Base-by-base conservation (phyloP, 768 basidiomycete genomes). In the Russula dissimulans region DNA sequence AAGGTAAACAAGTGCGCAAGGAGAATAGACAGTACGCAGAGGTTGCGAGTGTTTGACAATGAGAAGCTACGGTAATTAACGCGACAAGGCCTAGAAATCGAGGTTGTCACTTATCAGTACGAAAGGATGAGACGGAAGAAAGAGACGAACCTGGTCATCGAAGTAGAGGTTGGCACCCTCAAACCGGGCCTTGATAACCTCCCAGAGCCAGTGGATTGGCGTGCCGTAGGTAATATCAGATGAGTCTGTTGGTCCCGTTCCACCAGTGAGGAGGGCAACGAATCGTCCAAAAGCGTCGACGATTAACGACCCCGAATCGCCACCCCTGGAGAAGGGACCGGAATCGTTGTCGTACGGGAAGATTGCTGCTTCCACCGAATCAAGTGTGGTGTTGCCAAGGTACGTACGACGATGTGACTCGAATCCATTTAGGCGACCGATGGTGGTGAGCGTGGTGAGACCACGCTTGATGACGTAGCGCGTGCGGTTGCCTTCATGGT, bases 171-270 rank as follows among this genome's bases (percentile, higher is more conserved):
- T 58, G 44, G 68, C 68, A 15, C 41, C 56, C 9, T 66, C 66
- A 63, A 67, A 68, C 62, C 65, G 11, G 53, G 26, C 34, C 56
- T 64, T 62, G 65, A 69, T 60, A 56, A 69, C n/a, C 11, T 60
- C 43, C 67, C 66, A 69, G 45, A 69, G 54, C 68, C 66, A 69
- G 32, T 61, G 11, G 54, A 68, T 42, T 43, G 52, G 52, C n/a
- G 63, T 12, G 17, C 36, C 43, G 15, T 11, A 60, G 2, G 54
- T 60, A 44, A 68, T 61, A 26, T 68, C 67, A 18, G 68, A 45
- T 15, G 59, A 63, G 26, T 64, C 39, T 41, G 62, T 64, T n/a
- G 41, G 26, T 8, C 66, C 60, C 11, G 62, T 53, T n/a, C 66
- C 68, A 59, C 68, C 47, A 36, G 63, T 64, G 42, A 64, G 67